Evolutionary conservation across 148 eudicot species (phyloP), one percentile per base, ranked within the genome.

Genomic region (Camellia sinensis): DNA sequence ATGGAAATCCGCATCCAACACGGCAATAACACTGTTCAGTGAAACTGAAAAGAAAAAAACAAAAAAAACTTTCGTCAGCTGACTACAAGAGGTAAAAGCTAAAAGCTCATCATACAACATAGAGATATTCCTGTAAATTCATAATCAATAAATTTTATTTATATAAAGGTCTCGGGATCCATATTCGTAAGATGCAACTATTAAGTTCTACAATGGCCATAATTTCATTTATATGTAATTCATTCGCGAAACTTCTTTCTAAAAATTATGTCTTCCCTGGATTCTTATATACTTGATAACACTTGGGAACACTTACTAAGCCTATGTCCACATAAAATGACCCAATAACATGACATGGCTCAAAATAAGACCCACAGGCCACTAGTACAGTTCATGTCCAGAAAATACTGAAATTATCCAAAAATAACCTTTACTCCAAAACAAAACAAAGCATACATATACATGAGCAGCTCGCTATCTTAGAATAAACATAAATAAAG

Each of bases 1-100:
- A 79, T 96, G 99, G 87, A 96, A 96, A 88, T 96, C 99, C 18
- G 98, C 91, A 90, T 96, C 99, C 91, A 96, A 79, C 67, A 96
- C 98, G 56, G 99, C 99, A 85, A 96, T 96, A 45, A 96, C 97
- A 78, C 97, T 93, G 90, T 96, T 96, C 83, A 96, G 80, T 21
- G 99, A 93, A 83, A 96, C 99, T 96, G 95, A 44, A 80, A 85
- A 37, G 15, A 67, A 67, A 81, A 52, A 44, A 80, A 85, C 37
- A 61, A n/a, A 19, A 62, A n/a, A 68, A 43, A 60, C 10, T 43
- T 56, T 48, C 60, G 29, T 80, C 21, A 80, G 61, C 37, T 14
- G 60, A 43, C 18, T 56, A 43, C 12, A 80, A 45, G 21, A 48
- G 4, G 46, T 62, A 2, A 2, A 52, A 53, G 50, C 11, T 62